These are phyloP conservation scores for Kwoniella sp. DNA, from an alignment of 768 basidiomycete species.

Conservation along the genomic window DNA sequence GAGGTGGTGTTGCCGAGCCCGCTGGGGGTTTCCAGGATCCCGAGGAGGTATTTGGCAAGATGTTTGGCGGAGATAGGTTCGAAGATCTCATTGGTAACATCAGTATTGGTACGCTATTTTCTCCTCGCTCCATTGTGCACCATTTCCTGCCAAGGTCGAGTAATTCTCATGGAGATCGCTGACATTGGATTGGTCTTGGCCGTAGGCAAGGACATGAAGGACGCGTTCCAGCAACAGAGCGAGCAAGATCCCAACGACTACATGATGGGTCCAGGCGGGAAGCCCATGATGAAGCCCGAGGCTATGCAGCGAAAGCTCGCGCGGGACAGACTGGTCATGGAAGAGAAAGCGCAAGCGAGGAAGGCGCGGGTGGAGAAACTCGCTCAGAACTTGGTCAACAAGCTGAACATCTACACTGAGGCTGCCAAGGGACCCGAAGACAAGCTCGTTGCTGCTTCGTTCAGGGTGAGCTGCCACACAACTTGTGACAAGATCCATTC, in stretches of 20 bases:
- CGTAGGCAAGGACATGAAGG: slow-evolving; percentile 55
- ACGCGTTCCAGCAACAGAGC: slow-evolving; percentile 54
- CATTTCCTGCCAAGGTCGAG: too few species aligned
- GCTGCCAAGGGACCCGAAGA: slow-evolving; percentile 50
- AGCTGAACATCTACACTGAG: slow-evolving; percentile 55
- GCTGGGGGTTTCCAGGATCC: slow-evolving; percentile 56
- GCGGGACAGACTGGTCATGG: slow-evolving; percentile 38
- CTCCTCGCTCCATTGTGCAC: not conserved
- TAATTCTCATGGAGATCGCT: too few species aligned
- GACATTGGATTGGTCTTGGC: not conserved
- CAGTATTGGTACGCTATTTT: slow-evolving; percentile 45
- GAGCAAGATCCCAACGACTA: slow-evolving; percentile 46
- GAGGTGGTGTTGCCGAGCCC: slow-evolving; percentile 53
- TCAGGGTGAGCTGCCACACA: slow-evolving; percentile 44
- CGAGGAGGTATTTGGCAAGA: slow-evolving; percentile 56
- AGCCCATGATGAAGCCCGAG: slow-evolving; percentile 50
- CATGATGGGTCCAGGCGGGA: slow-evolving; percentile 45
- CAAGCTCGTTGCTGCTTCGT: slow-evolving; percentile 47
- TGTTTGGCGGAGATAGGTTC: slow-evolving; percentile 56
- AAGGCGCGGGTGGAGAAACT: slow-evolving; percentile 54
- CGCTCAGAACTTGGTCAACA: slow-evolving; percentile 49
- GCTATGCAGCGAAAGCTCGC: slow-evolving; percentile 45
- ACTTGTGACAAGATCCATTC: not conserved
- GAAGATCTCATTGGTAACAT: slow-evolving; percentile 53
- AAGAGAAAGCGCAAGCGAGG: slow-evolving; percentile 45